Evolutionary conservation across 768 basidiomycete genomes (phyloP).

Genomic region (Hortiboletus flavorubellus): DNA sequence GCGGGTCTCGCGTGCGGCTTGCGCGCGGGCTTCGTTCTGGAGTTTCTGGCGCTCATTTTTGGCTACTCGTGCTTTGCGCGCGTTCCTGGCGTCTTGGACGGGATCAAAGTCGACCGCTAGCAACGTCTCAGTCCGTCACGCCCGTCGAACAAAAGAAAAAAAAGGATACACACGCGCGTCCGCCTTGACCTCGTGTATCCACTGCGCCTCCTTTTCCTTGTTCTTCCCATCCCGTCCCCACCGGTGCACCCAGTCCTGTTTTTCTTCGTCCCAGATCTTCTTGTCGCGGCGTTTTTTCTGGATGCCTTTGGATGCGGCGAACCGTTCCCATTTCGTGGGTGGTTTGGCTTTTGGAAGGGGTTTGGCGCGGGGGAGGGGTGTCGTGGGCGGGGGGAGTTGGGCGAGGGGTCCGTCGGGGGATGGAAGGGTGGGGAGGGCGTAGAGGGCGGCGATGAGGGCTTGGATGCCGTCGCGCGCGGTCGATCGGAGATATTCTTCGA

Average conservation of each 20-base stretch:
- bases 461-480: constrained; percentile 83
- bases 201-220: constrained; percentile 79
- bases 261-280: constrained; percentile 92
- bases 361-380: constrained; percentile 83
- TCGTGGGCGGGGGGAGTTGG: constrained; percentile 72
- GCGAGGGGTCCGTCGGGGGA: constrained; percentile 83
- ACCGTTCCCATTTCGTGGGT: constrained; percentile 94
- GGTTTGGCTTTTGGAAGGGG: constrained; percentile 91
- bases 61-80: constrained; percentile 72
- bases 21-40: constrained; percentile 67
- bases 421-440: constrained; percentile 71
- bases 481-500: constrained; percentile 76
- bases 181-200: constrained; percentile 87
- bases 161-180: constrained; percentile 65
- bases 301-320: constrained; percentile 93
- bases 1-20: constrained; percentile 34
- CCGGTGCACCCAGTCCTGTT: constrained; percentile 85
- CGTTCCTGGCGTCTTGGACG: constrained; percentile 66
- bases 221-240: constrained; percentile 94
- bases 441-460: constrained; percentile 73
- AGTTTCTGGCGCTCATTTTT: constrained; percentile 82
- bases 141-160: neutral
- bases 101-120: constrained; percentile 82
- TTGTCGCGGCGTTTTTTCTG: constrained; percentile 72
- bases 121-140: neutral